Conservation (phyloP, 495 filamentous ascomycete species). For the Podospora australis region DNA sequence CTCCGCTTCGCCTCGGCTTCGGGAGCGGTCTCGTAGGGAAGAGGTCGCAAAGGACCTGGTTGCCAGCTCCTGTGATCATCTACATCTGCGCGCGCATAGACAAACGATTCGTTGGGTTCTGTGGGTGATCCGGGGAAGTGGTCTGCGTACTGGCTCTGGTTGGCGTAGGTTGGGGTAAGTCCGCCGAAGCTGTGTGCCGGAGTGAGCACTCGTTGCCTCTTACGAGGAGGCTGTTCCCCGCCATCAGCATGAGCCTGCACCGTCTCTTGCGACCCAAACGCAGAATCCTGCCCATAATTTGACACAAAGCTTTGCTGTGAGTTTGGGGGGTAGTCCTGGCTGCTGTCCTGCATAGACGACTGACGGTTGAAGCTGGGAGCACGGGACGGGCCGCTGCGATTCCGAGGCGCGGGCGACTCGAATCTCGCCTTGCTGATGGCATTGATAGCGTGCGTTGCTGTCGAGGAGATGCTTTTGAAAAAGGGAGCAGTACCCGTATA, state of each 20-base stretch:
- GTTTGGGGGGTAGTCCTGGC: constrained; percentile 39
- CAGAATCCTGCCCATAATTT: constrained; percentile 41
- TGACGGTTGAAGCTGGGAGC: constrained; percentile 50
- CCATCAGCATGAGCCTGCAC: constrained; percentile 47
- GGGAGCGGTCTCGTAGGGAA: constrained; percentile 60
- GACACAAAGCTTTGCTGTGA: constrained; percentile 45
- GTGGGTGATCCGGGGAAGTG: constrained; percentile 61
- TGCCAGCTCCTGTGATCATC: constrained; percentile 47
- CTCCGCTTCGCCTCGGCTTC: constrained; percentile 67
- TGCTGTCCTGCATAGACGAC: constrained; percentile 55
- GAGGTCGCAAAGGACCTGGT: constrained; percentile 56
- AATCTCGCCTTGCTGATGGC: constrained; percentile 93
- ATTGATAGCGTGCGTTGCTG: constrained; percentile 83
- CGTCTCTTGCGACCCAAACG: constrained; percentile 33
- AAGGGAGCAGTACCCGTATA: constrained; percentile 68
- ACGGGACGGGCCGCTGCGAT: constrained; percentile 39
- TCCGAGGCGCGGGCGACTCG: constrained; percentile 73
- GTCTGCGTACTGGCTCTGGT: constrained; percentile 46
- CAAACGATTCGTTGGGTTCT: constrained; percentile 80
- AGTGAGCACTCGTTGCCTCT: constrained; percentile 53
- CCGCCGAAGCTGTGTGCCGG: constrained; percentile 45
- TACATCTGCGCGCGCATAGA: constrained; percentile 52
- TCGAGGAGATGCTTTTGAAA: constrained; percentile 92
- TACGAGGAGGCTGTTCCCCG: constrained; percentile 71
- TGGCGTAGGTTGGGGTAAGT: constrained; percentile 28